Base-by-base conservation (phyloP, 495 filamentous ascomycete genomes). In the Neurospora cerealis region DNA sequence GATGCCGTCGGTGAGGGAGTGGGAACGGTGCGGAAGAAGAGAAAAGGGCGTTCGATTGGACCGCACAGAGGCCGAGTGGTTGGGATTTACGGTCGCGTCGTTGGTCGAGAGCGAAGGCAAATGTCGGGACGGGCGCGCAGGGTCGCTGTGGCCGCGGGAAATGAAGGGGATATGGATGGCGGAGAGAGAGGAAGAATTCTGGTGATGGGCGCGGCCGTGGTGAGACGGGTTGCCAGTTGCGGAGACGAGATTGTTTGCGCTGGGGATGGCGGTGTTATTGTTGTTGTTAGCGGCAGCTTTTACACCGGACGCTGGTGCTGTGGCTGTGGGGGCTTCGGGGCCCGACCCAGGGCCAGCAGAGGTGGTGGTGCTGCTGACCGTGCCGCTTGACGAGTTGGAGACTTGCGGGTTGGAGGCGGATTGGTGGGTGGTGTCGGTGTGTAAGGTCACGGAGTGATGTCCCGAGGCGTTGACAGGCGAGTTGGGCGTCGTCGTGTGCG, bases 361-460 rank as follows among this genome's bases (percentile, higher is more conserved):
- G 28, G 44, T 44, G 36, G 54, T 32, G 80, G 76, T 75, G 80
- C 82, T 75, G 78, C 69, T 72, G 74, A 70, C 75, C 80, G 72
- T 77, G 77, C 70, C 73, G 79, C 79, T 76, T 80, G 77, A 75
- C 70, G 80, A 60, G 76, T 79, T 41, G 73, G 72, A 71, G 46
- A 54, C 77, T 72, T 4, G 75, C 75, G 54, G 36, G 32, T 70
- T 41, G 70, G 42, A 10, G 42, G 19, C 42, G 42, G 42, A 46
- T 46, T 46, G 42, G 42, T 44, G 73, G 74, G n/a, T 28, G 71
- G 48, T 36, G 72, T 44, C 39, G 72, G 62, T 34, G 75, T 74
- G 48, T 40, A 78, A 74, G 40, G 81, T 72, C 44, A 77, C 74
- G 60, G 80, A 75, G 69, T 75, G 75, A 73, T 72, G 76, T 41